Conservation (phyloP, 2,329 filamentous ascomycete species). For the Colletotrichum eleusines region DNA sequence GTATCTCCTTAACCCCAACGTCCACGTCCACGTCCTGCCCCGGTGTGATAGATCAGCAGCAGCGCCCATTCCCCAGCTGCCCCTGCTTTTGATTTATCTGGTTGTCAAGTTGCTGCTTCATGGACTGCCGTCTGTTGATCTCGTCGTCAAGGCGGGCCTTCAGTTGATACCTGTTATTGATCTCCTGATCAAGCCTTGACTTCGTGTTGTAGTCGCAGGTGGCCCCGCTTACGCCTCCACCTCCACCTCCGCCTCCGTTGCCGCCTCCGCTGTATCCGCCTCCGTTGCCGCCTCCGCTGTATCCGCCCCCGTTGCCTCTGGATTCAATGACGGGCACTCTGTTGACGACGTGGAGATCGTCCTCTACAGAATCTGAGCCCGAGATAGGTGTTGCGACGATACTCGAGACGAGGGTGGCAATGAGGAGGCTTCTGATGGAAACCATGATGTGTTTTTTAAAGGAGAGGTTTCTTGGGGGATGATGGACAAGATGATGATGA, state of each 20-base stretch:
- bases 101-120: slow-evolving; percentile 23
- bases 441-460: slow-evolving; percentile 6
- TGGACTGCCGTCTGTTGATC: slow-evolving; percentile 23
- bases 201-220: slow-evolving; percentile 13
- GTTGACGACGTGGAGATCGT: not conserved
- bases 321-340: not conserved
- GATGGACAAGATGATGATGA: not conserved
- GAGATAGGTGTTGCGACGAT: slow-evolving; percentile 13
- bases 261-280: too few species aligned
- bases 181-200: slow-evolving; percentile 45
- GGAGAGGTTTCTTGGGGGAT: not conserved
- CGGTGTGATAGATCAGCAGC: not conserved
- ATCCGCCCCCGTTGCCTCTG: not conserved
- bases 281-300: not conserved
- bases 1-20: not conserved
- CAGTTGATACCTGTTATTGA: slow-evolving; percentile 45
- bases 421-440: slow-evolving; percentile 22
- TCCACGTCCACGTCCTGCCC: not conserved
- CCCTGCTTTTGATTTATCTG: slow-evolving; percentile 17
- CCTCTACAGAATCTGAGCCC: not conserved
- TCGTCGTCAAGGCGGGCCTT: slow-evolving; percentile 46
- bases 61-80: not conserved
- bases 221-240: not conserved
- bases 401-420: slow-evolving; percentile 17
- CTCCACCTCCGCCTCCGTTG: too few species aligned